These are phyloP conservation scores for Oemleria cerasiformis DNA, from an alignment of 306 rosid genomes.

Conservation along the genomic window DNA sequence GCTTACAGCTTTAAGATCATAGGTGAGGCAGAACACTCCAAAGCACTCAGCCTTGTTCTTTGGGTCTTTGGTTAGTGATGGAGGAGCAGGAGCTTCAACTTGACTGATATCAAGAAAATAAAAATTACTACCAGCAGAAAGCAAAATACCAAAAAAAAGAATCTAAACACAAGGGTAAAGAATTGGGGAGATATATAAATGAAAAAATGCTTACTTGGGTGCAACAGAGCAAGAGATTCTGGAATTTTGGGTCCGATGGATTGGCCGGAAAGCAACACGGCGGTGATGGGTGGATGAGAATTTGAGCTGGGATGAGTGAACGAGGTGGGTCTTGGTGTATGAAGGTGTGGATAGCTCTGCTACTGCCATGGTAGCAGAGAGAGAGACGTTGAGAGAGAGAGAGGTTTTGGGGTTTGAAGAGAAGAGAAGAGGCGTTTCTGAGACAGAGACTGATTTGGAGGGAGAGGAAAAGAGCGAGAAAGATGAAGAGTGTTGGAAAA, in stretches of 20 bases:
- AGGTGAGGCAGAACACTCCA: slow-evolving; percentile 91
- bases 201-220: slow-evolving; percentile 52
- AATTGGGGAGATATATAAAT: no score
- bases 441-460: slow-evolving; percentile 30
- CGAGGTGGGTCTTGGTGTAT: slow-evolving; percentile 39
- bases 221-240: slow-evolving; percentile 69
- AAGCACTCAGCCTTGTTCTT: slow-evolving; percentile 70
- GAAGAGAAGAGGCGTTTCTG: slow-evolving; percentile 4
- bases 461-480: slow-evolving; percentile 9
- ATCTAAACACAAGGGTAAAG: not conserved
- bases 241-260: slow-evolving; percentile 35
- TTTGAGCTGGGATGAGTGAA: slow-evolving; percentile 45
- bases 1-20: slow-evolving; percentile 89
- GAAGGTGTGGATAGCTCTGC: slow-evolving; percentile 56
- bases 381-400: slow-evolving; percentile 6
- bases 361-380: slow-evolving; percentile 64
- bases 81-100: slow-evolving; percentile 58
- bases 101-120: slow-evolving; percentile 40
- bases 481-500: not conserved
- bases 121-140: not conserved
- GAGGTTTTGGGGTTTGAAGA: slow-evolving; percentile 10
- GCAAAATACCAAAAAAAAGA: not conserved
- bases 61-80: slow-evolving; percentile 36
- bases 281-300: slow-evolving; percentile 42
- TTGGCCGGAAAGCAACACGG: slow-evolving; percentile 37